A percentile compares a stretch with the other conserved stretches of the same genome.
Evolutionary conservation across 306 rosid species (phyloP).

Genomic region (Hippophae rhamnoides): DNA sequence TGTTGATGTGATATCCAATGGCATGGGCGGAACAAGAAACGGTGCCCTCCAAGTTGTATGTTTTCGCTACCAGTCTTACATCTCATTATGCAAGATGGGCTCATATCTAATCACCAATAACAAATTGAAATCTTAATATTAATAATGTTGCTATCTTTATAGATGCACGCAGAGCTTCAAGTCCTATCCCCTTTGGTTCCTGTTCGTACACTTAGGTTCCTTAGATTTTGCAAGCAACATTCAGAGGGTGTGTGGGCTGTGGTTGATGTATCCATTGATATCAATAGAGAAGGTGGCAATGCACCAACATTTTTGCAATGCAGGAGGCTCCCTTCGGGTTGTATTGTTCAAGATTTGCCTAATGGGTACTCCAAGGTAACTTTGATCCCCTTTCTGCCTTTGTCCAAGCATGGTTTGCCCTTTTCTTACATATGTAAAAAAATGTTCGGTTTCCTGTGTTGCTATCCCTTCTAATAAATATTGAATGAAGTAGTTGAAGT

Average conservation of each 20-base stretch:
- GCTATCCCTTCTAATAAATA: not conserved
- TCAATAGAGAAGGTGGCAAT: conserved; percentile 27
- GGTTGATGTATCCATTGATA: conserved; percentile 63
- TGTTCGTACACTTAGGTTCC: conserved; percentile 49
- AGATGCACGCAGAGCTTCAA: conserved; percentile 86
- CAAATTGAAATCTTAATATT: too few species aligned
- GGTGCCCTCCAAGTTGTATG: conserved; percentile 69
- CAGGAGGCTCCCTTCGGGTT: conserved; percentile 86
- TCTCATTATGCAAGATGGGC: not conserved
- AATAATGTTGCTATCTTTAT: conserved; percentile 1
- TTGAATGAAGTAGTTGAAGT: conserved; percentile 21
- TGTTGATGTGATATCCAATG: conserved; percentile 40
- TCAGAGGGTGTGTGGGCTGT: conserved; percentile 72
- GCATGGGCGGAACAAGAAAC: conserved; percentile 47
- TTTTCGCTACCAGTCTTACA: not conserved
- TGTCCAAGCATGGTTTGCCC: not conserved
- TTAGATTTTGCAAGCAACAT: conserved; percentile 78
- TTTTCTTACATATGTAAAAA: not conserved
- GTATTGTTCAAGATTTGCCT: conserved; percentile 63
- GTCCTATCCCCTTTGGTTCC: conserved; percentile 74
- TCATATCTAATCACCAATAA: conserved; percentile 1
- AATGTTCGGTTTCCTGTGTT: not conserved
- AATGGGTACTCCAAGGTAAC: conserved; percentile 68
- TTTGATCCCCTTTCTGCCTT: not conserved
- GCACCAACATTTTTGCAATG: conserved; percentile 25